A percentile compares a stretch with the other conserved stretches of the same genome.
These are phyloP conservation scores for Phalaenopsis hybrid DNA, from an alignment of 116 monocot species.

Conservation along the genomic window DNA sequence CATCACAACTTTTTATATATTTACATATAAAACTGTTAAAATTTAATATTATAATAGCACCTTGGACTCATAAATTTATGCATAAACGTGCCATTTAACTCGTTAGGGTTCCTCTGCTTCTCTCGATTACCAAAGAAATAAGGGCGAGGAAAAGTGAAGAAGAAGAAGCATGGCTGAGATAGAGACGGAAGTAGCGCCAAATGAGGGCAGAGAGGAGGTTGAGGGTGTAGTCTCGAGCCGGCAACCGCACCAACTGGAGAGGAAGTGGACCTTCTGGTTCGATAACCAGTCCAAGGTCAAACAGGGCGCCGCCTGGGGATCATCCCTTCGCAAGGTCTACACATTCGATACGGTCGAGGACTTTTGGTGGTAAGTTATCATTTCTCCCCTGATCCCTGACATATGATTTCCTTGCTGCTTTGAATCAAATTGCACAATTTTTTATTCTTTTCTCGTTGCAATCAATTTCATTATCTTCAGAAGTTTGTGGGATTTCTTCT, in stretches of 20 bases:
- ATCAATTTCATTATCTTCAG: not conserved
- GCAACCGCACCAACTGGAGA: conserved; percentile 57
- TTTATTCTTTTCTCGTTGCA: not conserved
- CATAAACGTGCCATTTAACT: not conserved
- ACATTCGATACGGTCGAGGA: conserved; percentile 96
- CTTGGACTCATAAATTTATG: no score
- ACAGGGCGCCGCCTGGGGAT: conserved; percentile 90
- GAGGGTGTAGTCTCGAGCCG: not conserved
- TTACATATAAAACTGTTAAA: no score
- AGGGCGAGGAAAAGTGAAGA: not conserved
- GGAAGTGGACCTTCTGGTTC: conserved; percentile 97
- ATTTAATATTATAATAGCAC: no score
- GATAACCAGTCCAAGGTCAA: conserved; percentile 85
- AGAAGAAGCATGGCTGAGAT: conserved; percentile 26
- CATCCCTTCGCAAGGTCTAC: conserved; percentile 60
- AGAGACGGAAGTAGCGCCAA: conserved; percentile 1
- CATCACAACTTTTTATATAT: no score
- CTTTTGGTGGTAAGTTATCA: conserved; percentile 69
- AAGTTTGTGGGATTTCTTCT: not conserved
- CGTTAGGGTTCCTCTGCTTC: not conserved
- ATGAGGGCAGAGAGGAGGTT: conserved; percentile 8
- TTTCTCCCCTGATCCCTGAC: not conserved
- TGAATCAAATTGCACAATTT: not conserved
- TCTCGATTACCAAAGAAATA: no score
- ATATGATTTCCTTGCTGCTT: not conserved